Conservation (phyloP, 2,329 filamentous ascomycete genomes). For the Stachybotrys chlorohalonatus region DNA sequence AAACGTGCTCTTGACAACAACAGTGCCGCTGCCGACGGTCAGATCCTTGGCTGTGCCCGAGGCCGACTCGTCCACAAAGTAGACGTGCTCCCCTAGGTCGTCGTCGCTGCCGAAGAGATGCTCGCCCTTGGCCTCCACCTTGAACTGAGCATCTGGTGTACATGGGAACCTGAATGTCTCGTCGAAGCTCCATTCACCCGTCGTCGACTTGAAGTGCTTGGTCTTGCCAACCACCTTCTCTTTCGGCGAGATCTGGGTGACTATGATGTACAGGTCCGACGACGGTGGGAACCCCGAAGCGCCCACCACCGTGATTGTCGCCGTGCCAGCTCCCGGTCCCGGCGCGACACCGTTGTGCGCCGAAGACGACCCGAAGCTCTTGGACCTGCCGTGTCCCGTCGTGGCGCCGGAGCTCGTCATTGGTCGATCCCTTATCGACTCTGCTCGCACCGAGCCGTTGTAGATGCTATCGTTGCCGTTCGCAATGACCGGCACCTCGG, state of each 20-base stretch:
- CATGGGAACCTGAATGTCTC: slow-evolving; percentile 74
- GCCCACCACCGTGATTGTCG: slow-evolving; percentile 70
- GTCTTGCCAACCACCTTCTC: slow-evolving; percentile 84
- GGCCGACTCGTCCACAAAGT: slow-evolving; percentile 80
- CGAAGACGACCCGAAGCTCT: slow-evolving; percentile 57
- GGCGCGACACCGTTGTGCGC: slow-evolving; percentile 51
- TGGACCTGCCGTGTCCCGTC: slow-evolving; percentile 38
- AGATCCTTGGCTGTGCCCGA: slow-evolving; percentile 63
- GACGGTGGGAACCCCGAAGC: slow-evolving; percentile 69
- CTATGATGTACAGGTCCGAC: slow-evolving; percentile 67
- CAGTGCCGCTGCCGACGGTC: slow-evolving; percentile 60
- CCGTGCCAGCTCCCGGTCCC: slow-evolving; percentile 60
- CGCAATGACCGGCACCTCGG: slow-evolving; percentile 27
- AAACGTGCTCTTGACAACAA: slow-evolving; percentile 69
- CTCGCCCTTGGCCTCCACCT: slow-evolving; percentile 77
- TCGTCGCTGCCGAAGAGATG: slow-evolving; percentile 77
- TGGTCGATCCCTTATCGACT: slow-evolving; percentile 10
- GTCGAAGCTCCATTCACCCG: slow-evolving; percentile 59
- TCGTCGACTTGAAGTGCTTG: slow-evolving; percentile 71
- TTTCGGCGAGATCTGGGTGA: slow-evolving; percentile 60
- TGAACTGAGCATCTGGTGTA: slow-evolving; percentile 77
- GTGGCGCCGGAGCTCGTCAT: slow-evolving; percentile 16
- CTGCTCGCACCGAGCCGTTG: slow-evolving; percentile 17
- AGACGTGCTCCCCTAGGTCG: slow-evolving; percentile 74
- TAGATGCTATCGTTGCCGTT: slow-evolving; percentile 32